phyloP scores from a whole-genome alignment of 306 rosid species.

The Trifolium subterraneum region DNA sequence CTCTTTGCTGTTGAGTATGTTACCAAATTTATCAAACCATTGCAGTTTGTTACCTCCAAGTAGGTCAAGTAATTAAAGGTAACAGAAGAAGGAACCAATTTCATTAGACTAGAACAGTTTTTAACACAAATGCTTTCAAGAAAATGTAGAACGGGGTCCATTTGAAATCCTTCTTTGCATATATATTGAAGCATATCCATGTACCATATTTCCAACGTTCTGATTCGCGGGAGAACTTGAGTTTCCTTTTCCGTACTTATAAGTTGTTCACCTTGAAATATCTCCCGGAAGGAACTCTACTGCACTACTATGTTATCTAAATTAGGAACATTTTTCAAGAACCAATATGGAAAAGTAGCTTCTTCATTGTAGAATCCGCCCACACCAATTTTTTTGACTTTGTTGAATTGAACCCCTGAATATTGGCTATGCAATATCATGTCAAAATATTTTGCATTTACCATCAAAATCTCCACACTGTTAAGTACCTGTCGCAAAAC shows the following conservation, averaged over 20 bases:
- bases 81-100: not conserved
- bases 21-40: constrained; percentile 6
- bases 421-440: not conserved
- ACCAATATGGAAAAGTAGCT: not conserved
- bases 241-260: not conserved
- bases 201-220: not conserved
- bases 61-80: not conserved
- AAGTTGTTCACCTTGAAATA: not conserved
- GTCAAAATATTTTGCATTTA: not conserved
- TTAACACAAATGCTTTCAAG: not conserved
- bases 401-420: not conserved
- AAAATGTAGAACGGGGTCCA: not conserved
- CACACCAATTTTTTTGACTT: not conserved
- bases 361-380: too few species aligned
- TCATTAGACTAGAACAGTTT: not conserved
- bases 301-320: not conserved
- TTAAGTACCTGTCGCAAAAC: not conserved
- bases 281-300: not conserved
- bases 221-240: not conserved
- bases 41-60: not conserved
- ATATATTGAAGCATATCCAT: not conserved
- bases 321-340: not conserved
- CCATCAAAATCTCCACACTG: not conserved
- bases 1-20: too few species aligned
- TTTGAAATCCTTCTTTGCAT: not conserved